These are phyloP conservation scores for Aurantiochytrium sp. DNA, from an alignment of 108 stramenopile genomes.

Conservation along the genomic window DNA sequence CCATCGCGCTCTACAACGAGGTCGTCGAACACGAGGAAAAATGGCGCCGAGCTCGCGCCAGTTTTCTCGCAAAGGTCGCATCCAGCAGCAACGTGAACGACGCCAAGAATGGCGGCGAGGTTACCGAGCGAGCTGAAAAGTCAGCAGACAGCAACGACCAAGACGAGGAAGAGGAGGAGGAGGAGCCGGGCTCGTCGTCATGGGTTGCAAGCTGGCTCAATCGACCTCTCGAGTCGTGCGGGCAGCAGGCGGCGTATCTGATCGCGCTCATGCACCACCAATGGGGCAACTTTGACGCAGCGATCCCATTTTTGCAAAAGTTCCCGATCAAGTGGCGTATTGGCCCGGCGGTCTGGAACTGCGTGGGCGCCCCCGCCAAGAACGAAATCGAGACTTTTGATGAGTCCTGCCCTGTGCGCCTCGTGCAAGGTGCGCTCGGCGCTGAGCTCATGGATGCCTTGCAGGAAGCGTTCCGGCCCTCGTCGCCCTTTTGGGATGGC, in stretches of 20 bases:
- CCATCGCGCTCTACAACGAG: background rate
- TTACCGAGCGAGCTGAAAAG: no score
- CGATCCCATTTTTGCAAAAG: background rate
- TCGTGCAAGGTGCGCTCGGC: background rate
- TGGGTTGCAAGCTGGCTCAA: background rate
- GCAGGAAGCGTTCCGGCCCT: background rate
- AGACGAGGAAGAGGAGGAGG: background rate
- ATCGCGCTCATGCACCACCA: conserved; percentile 17
- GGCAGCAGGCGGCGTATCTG: background rate
- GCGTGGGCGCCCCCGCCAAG: background rate
- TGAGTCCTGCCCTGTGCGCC: background rate
- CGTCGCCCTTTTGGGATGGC: background rate
- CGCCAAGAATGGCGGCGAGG: background rate
- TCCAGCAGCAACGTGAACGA: background rate
- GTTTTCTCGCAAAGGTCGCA: no score
- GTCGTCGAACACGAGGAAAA: background rate
- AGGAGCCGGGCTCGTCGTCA: no score
- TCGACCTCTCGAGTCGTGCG: background rate
- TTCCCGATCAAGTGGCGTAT: background rate
- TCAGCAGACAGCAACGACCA: background rate
- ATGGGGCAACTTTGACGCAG: background rate
- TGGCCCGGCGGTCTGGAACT: background rate
- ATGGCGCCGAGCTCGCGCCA: background rate
- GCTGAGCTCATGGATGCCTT: background rate
- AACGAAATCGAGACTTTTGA: no score